phyloP scores from a whole-genome alignment of 306 rosid species.

The Vachellia pachyceras region DNA sequence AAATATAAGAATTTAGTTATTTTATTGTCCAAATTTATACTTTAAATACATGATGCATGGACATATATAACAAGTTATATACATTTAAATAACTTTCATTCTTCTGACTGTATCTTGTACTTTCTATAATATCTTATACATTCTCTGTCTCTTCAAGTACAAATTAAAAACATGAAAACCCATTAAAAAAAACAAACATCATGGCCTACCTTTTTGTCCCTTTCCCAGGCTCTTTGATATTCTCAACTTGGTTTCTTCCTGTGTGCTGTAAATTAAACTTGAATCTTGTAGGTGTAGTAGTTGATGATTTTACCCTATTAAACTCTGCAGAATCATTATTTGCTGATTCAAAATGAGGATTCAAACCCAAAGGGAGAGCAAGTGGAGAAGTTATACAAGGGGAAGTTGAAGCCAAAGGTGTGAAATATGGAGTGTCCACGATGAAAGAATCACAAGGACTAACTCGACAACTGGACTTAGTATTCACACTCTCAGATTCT shows the following conservation, averaged over 20 bases:
- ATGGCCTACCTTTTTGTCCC: background rate
- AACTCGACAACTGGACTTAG: background rate
- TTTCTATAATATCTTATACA: background rate
- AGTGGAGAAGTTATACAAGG: background rate
- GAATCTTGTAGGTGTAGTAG: background rate
- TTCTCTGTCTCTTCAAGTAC: background rate
- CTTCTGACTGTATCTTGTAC: background rate
- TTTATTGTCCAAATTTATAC: too few species aligned
- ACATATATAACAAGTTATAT: background rate
- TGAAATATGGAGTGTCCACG: constrained; percentile 1
- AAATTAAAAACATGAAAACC: background rate
- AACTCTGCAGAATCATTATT: background rate
- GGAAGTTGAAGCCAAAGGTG: background rate
- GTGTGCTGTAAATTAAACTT: background rate
- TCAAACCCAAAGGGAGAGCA: background rate
- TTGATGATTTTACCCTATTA: background rate
- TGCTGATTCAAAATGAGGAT: background rate
- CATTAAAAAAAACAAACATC: background rate
- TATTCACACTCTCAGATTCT: constrained; percentile 5
- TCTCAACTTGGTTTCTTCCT: background rate
- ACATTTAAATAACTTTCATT: background rate
- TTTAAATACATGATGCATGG: background rate
- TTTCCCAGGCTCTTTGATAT: background rate
- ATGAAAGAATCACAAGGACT: background rate
- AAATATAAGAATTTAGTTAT: too few species aligned